Percentiles rank a stretch among this genome's conserved stretches.
Evolutionary conservation across 495 filamentous ascomycete species (phyloP).

Genomic region (Aspergillus diversus): DNA sequence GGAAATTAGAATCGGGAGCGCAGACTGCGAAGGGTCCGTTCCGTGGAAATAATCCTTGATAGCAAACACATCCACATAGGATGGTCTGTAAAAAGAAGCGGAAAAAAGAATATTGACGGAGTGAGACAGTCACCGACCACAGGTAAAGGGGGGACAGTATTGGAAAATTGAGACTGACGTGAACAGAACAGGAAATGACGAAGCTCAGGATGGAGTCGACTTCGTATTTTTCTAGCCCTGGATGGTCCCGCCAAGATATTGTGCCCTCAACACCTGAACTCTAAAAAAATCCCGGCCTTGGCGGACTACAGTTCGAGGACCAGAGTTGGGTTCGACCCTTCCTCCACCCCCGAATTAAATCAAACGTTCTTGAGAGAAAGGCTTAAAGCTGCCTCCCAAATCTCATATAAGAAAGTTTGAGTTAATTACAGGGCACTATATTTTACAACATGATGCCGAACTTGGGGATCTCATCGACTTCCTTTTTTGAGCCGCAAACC

Average conservation of each 20-base stretch:
- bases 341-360: too few species aligned
- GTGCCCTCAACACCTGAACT: background rate
- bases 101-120: background rate
- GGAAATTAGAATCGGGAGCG: too few species aligned
- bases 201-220: background rate
- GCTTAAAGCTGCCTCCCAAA: too few species aligned
- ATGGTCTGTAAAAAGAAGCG: background rate
- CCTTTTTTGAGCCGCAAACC: too few species aligned
- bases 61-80: background rate
- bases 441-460: too few species aligned
- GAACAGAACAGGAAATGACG: background rate
- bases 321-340: background rate
- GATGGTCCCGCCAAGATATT: background rate
- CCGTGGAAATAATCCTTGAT: background rate
- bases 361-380: too few species aligned
- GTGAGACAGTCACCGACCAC: too few species aligned
- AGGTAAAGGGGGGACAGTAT: background rate
- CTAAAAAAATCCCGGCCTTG: background rate
- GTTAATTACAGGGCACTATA: too few species aligned
- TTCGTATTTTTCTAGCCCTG: background rate
- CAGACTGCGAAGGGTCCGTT: too few species aligned
- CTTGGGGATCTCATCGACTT: too few species aligned
- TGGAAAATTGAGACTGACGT: background rate
- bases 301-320: background rate
- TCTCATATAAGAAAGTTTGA: too few species aligned